Percentiles rank a stretch among this genome's conserved stretches.
Evolutionary conservation across 371 early-diverging fungal genomes (phyloP).

Genomic region (Rhizopus sp.): DNA sequence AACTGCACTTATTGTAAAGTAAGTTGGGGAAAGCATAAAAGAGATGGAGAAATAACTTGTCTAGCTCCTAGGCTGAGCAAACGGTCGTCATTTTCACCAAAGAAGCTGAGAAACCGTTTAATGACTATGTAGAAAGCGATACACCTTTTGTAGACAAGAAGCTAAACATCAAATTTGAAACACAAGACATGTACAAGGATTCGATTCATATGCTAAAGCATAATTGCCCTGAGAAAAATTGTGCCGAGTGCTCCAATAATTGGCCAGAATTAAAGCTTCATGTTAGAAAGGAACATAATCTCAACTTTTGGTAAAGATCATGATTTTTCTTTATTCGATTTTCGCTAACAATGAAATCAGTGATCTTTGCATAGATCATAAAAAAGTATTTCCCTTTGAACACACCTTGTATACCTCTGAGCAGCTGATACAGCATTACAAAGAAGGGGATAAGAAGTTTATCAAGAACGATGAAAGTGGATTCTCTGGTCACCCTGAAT

Average conservation of each 20-base stretch:
- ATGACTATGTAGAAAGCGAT: slow-evolving; percentile 43
- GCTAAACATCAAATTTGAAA: slow-evolving; percentile 75
- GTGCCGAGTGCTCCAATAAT: slow-evolving; percentile 70
- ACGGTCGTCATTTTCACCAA: slow-evolving; percentile 73
- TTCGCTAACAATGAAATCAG: slow-evolving; percentile 30
- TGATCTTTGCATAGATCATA: slow-evolving; percentile 84
- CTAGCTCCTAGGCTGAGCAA: slow-evolving; percentile 59
- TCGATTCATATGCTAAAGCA: slow-evolving; percentile 72
- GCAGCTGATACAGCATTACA: slow-evolving; percentile 73
- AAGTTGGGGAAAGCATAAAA: slow-evolving; percentile 8
- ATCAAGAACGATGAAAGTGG: slow-evolving; percentile 70
- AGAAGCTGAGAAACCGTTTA: slow-evolving; percentile 60
- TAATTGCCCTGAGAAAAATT: slow-evolving; percentile 84
- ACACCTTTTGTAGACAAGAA: slow-evolving; percentile 63
- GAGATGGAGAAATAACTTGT: not conserved
- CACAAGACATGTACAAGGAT: slow-evolving; percentile 71
- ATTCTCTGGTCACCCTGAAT: slow-evolving; percentile 92
- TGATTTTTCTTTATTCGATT: not conserved
- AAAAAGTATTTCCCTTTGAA: slow-evolving; percentile 91
- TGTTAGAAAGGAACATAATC: slow-evolving; percentile 72
- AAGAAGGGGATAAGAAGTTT: slow-evolving; percentile 60
- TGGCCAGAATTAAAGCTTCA: slow-evolving; percentile 86
- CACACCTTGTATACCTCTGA: slow-evolving; percentile 75
- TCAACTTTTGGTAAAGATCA: slow-evolving; percentile 69
- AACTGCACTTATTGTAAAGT: slow-evolving; percentile 94